Evolutionary conservation across 129 eudicot species (phyloP), one percentile per base, ranked within the genome.

Genomic region (Apium graveolens): DNA sequence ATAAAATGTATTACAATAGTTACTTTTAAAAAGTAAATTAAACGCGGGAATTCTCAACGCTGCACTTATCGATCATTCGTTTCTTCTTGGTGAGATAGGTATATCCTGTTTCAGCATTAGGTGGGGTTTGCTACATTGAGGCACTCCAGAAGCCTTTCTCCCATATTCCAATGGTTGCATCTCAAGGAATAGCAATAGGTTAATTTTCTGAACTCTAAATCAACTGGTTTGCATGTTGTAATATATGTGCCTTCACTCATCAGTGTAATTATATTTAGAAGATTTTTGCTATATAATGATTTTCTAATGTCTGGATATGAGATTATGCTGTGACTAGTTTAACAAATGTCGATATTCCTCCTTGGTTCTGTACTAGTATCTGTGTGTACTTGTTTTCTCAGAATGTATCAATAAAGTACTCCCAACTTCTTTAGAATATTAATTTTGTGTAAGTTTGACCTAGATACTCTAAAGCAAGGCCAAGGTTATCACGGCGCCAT

Each of bases 141-240:
- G 88, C 97, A 38, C 68, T 93, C 14, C 86, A 84, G 75, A 93
- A 86, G 89, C 97, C 97, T 38, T 93, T 93, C 79, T 81, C 91
- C 48, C 96, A 91, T 76, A 93, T 93, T 79, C 93, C 95, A 20
- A 46, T 93, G 82, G 90, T 91, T 41, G 98, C 96, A 82, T 91
- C 98, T 80, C 98, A 93, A 86, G 96, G 98, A 87, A 87, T 93
- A 71, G 86, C 83, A 77, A 49, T 86, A 81, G 96, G 98, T 90
- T 73, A 70, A 84, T 79, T 62, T 39, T 42, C 20, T 41, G 37
- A 27, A 71, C 38, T 73, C 46, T 37, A 3, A 32, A 37, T 69
- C 20, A 31, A 34, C 44, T 29, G 35, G 72, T 14, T 31, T 16
- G 39, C 39, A 66, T 29, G 11, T 27, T 66, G 39, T 66, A 66